These are phyloP conservation scores for Hibiscus syriacus DNA, from an alignment of 345 rosid genomes.

Conservation along the genomic window DNA sequence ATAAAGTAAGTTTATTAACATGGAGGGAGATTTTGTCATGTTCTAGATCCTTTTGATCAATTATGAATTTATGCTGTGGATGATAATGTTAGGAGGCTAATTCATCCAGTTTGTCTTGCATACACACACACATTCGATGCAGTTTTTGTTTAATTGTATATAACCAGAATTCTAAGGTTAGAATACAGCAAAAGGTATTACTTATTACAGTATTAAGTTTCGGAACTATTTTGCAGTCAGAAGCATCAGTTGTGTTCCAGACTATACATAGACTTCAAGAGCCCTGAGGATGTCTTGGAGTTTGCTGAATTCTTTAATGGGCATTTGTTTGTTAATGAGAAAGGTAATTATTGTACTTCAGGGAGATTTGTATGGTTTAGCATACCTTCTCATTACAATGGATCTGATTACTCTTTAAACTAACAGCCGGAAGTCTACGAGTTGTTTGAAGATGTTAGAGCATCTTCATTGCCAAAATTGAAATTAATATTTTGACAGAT, in stretches of 20 bases:
- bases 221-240: conserved; percentile 41
- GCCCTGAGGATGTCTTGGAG: conserved; percentile 54
- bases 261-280: conserved; percentile 60
- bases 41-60: neutral
- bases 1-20: neutral
- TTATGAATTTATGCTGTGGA: neutral
- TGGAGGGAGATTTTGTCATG: neutral
- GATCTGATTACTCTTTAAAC: too few species aligned
- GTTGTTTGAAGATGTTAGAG: neutral
- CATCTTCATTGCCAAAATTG: neutral
- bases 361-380: neutral
- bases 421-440: neutral
- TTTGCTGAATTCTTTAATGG: conserved; percentile 73
- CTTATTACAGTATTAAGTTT: conserved; percentile 1
- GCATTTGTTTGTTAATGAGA: conserved; percentile 71
- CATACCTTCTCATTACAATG: neutral
- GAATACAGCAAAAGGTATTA: neutral
- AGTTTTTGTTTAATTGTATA: neutral
- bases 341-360: conserved; percentile 38
- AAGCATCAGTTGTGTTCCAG: conserved; percentile 51
- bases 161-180: neutral
- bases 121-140: neutral
- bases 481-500: neutral
- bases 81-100: neutral
- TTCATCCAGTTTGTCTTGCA: neutral